phyloP scores from a whole-genome alignment of 2,329 filamentous ascomycete genomes.

The Phialocephala subalpina region DNA sequence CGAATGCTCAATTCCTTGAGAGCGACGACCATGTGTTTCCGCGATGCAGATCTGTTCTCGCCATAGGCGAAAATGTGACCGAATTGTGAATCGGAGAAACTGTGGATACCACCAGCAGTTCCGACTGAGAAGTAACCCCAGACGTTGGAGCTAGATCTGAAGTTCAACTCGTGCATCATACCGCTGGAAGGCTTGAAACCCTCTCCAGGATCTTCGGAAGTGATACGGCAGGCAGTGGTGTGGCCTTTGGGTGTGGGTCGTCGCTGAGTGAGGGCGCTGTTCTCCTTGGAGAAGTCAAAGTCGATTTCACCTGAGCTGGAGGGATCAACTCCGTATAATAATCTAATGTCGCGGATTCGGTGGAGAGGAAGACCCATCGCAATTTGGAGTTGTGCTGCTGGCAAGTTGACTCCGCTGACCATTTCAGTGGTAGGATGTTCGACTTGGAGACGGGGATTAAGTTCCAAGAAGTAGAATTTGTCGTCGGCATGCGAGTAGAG shows the following conservation, averaged over 20 bases:
- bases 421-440: conserved; percentile 99
- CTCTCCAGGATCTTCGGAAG: conserved; percentile 97
- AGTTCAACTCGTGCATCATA: conserved; percentile 99
- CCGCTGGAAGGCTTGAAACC: conserved; percentile 99
- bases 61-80: conserved; percentile 99
- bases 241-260: conserved; percentile 94
- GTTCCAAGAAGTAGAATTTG: conserved; percentile 99
- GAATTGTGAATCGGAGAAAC: conserved; percentile 98
- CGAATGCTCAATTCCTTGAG: conserved; percentile 99
- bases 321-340: conserved; percentile 95
- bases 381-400: conserved; percentile 96
- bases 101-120: conserved; percentile 96
- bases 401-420: conserved; percentile 97
- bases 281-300: conserved; percentile 92
- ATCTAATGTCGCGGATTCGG: conserved; percentile 92
- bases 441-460: conserved; percentile 99
- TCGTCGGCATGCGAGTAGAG: conserved; percentile 97
- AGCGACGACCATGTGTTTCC: conserved; percentile 99
- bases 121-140: conserved; percentile 99
- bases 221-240: conserved; percentile 98
- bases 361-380: conserved; percentile 98
- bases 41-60: conserved; percentile 93
- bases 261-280: conserved; percentile 84
- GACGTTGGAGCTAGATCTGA: conserved; percentile 97
- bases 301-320: conserved; percentile 88